Evolutionary conservation across 2,329 filamentous ascomycete species (phyloP), one percentile per base, ranked within the genome.

Genomic region (Exophiala spinifera): DNA sequence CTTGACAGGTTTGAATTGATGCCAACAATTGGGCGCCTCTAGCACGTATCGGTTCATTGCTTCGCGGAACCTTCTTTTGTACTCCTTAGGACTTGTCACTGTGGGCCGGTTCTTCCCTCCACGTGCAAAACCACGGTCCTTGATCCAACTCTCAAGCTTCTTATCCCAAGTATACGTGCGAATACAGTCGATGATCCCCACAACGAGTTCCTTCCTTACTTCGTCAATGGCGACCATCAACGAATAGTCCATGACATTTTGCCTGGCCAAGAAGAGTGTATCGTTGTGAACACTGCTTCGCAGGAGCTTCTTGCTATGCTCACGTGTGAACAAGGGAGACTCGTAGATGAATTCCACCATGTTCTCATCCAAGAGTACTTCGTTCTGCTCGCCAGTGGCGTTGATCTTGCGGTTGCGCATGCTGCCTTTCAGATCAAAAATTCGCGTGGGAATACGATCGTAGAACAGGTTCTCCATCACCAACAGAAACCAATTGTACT

Each of bases 341-440:
- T 99, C 94, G 65, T 96, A 99, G 60, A 99, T 97, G 69, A 95
- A 97, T 70, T 99, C 95, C 8, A 99, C 94, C 81, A 99, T 94
- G 72, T 99, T 99, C 68, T 99, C 95, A 67, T 99, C 94, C 1
- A 99, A 80, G 2, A 99, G 81, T 2, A 99, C 94, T 72, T 99
- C 94, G 63, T 97, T 94, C 61, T 92, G 88, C 72, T 97, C 90
- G 49, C 94, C 95, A 0, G 94, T 99, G 23, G 87, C 90, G 67
- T 97, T 87, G 43, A 97, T 96, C 69, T 96, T 96, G 66, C 94
- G 89, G 73, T 99, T 99, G 44, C 94, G 86, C 94, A 99, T 99
- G 7, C 90, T 96, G 1, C 94, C 94, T 69, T 99, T 99, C 57
- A 99, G 82, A 68, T 99, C 94, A 68, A 99, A 94, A 45, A 91